Base-by-base conservation (phyloP, 352 stramenopile genomes). In the Globisporangium polare region DNA sequence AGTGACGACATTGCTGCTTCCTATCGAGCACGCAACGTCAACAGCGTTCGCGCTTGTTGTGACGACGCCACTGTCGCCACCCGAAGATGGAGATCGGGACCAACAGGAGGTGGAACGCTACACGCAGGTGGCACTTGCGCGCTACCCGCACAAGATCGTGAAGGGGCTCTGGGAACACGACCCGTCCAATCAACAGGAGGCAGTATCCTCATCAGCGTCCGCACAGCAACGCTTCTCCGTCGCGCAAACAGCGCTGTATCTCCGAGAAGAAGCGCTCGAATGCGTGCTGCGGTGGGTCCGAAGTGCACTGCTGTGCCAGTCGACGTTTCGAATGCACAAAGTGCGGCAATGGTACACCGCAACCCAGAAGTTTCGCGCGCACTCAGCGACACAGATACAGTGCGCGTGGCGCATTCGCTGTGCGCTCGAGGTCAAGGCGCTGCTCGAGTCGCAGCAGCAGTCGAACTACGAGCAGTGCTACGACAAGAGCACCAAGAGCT, bases 101-200 rank as follows among this genome's bases (percentile, higher is more conserved):
- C 41, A 42, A 17, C 31, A 72, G 37, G 63, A 72, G 10, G 51
- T 73, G 42, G 65, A 77, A 17, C 33, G 27, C 22, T 77, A 60
- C 31, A 46, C 66, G 18, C 63, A 67, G 5, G 42, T 60, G 2
- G 68, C 74, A 3, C 33, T 82, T 3, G 77, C 56, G n/a, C 72
- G 74, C 15, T 88, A 83, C 42, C 66, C 75, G 5, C 42, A 56
- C 7, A 60, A 54, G 12, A 46, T 63, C 17, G 61, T 78, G 45
- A 86, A 87, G 46, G 82, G 85, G 0, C 50, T 92, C 8, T 94
- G 82, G 85, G 85, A 92, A 22, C 63, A 74, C 42, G 67, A 86
- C 12, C 58, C 63, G 15, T 63, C 54, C 31, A 65, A 47, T 47
- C 37, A 47, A 3, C 63, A 22, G 15, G 9, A n/a, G 9, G 9